A percentile compares a stretch with the other conserved stretches of the same genome.
phyloP scores from a whole-genome alignment of 2,329 filamentous ascomycete genomes.

The Blastomyces parvus region DNA sequence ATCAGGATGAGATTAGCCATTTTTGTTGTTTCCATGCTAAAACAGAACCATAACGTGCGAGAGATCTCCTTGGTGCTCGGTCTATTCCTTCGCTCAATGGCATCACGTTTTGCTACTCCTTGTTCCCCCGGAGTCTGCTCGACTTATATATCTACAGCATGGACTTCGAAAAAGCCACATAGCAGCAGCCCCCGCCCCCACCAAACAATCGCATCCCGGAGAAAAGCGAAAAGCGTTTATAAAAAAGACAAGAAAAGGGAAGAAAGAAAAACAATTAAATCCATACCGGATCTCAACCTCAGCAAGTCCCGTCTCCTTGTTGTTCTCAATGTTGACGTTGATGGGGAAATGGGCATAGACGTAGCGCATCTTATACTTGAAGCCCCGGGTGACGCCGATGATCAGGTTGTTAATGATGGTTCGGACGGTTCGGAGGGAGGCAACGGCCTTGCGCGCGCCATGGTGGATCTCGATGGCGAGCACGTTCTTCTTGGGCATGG shows the following conservation, averaged over 20 bases:
- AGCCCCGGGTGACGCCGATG: constrained; percentile 96
- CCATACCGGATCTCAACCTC: constrained; percentile 96
- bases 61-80: neutral
- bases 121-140: neutral
- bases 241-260: neutral
- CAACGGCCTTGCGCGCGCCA: constrained; percentile 94
- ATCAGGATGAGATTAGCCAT: neutral
- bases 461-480: constrained; percentile 99
- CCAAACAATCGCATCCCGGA: neutral
- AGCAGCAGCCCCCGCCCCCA: neutral
- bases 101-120: neutral
- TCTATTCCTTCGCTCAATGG: neutral
- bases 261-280: constrained; percentile 2
- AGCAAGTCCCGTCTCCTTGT: constrained; percentile 73
- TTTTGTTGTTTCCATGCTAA: neutral
- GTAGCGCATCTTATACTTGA: constrained; percentile 99
- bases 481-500: constrained; percentile 69
- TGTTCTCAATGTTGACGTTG: constrained; percentile 99
- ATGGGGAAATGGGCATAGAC: constrained; percentile 99
- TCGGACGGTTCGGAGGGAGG: constrained; percentile 94
- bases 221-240: no score
- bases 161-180: no score
- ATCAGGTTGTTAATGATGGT: constrained; percentile 98
- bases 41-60: neutral
- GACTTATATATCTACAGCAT: neutral